phyloP scores from a whole-genome alignment of 768 basidiomycete species.

The Bullera alba region DNA sequence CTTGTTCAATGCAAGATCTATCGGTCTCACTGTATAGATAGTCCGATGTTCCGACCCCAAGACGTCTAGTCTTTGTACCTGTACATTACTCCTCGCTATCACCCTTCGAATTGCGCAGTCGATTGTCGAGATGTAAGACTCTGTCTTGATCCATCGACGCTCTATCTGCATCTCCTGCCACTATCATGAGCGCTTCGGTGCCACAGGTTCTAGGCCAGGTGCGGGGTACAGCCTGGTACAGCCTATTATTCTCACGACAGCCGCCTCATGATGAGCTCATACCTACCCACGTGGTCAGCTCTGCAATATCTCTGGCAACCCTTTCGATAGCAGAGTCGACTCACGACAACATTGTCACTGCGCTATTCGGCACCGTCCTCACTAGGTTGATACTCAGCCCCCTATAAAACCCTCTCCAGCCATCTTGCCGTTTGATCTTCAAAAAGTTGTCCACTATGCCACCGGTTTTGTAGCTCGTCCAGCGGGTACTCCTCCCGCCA shows the following conservation, averaged over 20 bases:
- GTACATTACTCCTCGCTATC: too few species aligned
- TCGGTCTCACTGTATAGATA: too few species aligned
- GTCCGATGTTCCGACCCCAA: too few species aligned
- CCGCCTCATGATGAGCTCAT: slow-evolving; percentile 50
- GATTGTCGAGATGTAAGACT: too few species aligned
- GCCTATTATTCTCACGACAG: slow-evolving; percentile 15
- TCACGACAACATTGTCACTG: slow-evolving; percentile 91
- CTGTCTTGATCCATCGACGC: too few species aligned
- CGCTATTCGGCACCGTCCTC: slow-evolving; percentile 91
- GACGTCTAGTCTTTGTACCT: too few species aligned
- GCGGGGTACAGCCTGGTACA: too few species aligned
- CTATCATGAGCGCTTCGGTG: too few species aligned
- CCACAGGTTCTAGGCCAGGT: too few species aligned
- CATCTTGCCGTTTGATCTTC: slow-evolving; percentile 71
- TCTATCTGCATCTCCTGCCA: too few species aligned
- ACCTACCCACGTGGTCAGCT: slow-evolving; percentile 39
- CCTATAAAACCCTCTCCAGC: slow-evolving; percentile 83
- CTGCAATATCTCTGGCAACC: neutral
- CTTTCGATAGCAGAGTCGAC: slow-evolving; percentile 28
- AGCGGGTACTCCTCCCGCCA: neutral
- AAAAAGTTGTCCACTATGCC: slow-evolving; percentile 69
- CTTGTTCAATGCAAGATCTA: too few species aligned
- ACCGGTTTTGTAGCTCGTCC: slow-evolving; percentile 33
- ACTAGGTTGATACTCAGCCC: slow-evolving; percentile 90
- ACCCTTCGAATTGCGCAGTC: too few species aligned